Evolutionary conservation across 495 filamentous ascomycete genomes (phyloP), one percentile per base, ranked within the genome.

Genomic region (Podospora anserina): DNA sequence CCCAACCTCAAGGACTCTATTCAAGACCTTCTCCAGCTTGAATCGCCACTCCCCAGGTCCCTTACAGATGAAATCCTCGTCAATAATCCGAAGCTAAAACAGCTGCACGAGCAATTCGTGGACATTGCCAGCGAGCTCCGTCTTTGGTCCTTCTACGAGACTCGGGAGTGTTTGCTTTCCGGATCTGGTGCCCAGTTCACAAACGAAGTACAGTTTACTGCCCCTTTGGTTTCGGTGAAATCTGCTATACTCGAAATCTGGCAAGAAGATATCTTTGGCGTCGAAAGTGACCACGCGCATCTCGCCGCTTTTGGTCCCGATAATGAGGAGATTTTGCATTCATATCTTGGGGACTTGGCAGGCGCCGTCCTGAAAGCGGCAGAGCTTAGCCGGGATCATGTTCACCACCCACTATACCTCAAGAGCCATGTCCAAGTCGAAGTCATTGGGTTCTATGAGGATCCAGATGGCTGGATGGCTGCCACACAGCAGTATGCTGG

Each of bases 121-220:
- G 79, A 83, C 6, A 82, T 89, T 18, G 84, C 86, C 2, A 83
- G 85, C 53, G 88, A 90, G 63, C 80, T 90, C 58, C 87, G 86
- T 61, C 78, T 91, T n/a, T 90, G 87, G 85, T 86, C 87, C 4
- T 88, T 90, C 32, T 85, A 88, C 44, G 88, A 90, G 72, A 90
- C 86, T 0, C 74, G 84, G 3, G 89, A 91, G 69, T 88, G 88
- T 0, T 78, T 81, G 7, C 76, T 90, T 53, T 82, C 82, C 4
- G 80, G 86, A 20, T 66, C 79, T 5, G 75, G 76, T 0, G 70
- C 66, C 3, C 62, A 60, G 16, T 27, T 71, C 39, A 26, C 61
- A 19, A 69, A 59, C 16, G 79, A 82, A 49, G 78, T 83, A 11
- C 78, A 82, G 68, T 81, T 82, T 67, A 83, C 83, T 54, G 87